These are phyloP conservation scores for Auriculariales sp. DNA, from an alignment of 768 basidiomycete species.

Conservation along the genomic window DNA sequence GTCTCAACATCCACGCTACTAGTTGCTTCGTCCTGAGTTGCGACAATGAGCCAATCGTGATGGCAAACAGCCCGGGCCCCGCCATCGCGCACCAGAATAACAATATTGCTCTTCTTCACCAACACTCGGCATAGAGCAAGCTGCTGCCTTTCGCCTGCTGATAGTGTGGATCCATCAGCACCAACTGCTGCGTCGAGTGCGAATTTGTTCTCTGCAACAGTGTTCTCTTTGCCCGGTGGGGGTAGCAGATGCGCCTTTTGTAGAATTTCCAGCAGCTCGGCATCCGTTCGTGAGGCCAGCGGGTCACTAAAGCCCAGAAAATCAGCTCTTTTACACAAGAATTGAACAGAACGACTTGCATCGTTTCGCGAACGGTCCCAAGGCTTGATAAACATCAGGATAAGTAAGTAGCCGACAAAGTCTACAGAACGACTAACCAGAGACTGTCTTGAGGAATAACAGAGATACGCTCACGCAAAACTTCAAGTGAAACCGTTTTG, in stretches of 20 bases:
- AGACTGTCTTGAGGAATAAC: constrained; percentile 58
- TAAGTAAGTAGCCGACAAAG: constrained; percentile 8
- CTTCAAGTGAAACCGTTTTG: constrained; percentile 36
- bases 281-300: constrained; percentile 35
- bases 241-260: constrained; percentile 48
- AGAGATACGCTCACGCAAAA: constrained; percentile 36
- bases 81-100: constrained; percentile 32
- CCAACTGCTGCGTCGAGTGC: constrained; percentile 44
- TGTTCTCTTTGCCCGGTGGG: constrained; percentile 26
- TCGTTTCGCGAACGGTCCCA: constrained; percentile 32
- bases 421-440: constrained; percentile 19
- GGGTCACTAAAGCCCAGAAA: constrained; percentile 30
- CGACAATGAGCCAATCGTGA: background rate
- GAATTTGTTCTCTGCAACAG: constrained; percentile 48
- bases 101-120: constrained; percentile 44
- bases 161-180: constrained; percentile 52
- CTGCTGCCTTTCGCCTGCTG: constrained; percentile 54
- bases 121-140: constrained; percentile 47
- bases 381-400: constrained; percentile 8
- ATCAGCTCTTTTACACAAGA: background rate
- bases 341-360: constrained; percentile 14
- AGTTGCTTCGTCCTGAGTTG: constrained; percentile 42
- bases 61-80: background rate
- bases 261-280: constrained; percentile 45
- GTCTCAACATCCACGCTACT: constrained; percentile 49